Evolutionary conservation across 1,284 basidiomycete species (phyloP).

Genomic region (Tilletia setariae): DNA sequence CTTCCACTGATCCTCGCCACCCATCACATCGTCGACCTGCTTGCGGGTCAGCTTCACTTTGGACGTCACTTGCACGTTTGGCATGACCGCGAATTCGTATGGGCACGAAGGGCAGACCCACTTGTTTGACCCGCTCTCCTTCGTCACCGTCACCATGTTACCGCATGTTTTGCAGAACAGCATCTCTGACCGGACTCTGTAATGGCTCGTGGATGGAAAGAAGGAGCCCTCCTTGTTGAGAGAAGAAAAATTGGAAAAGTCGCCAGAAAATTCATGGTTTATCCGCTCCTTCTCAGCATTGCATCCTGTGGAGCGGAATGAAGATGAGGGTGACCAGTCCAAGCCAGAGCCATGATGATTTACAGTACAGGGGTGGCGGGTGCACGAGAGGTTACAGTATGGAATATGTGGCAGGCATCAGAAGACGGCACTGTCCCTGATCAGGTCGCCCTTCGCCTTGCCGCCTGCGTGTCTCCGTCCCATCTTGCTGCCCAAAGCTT

Average conservation of each 20-base stretch:
- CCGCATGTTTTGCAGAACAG: constrained; percentile 93
- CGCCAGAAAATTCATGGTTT: no score
- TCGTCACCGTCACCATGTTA: constrained; percentile 75
- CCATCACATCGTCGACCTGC: constrained; percentile 86
- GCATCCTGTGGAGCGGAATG: no score
- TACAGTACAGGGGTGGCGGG: neutral
- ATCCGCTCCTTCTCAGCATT: no score
- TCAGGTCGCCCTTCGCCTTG: constrained; percentile 70
- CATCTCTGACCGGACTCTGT: constrained; percentile 58
- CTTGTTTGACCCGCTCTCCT: constrained; percentile 67
- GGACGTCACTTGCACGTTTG: constrained; percentile 63
- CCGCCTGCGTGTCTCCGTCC: constrained; percentile 66
- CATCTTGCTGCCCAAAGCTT: constrained; percentile 33
- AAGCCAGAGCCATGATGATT: no score
- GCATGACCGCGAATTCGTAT: constrained; percentile 82
- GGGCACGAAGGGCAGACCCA: constrained; percentile 93
- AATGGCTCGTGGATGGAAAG: no score
- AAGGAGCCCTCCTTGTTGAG: no score
- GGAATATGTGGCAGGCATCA: neutral
- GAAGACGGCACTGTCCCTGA: constrained; percentile 65
- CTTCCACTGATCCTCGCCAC: constrained; percentile 89
- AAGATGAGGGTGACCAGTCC: no score
- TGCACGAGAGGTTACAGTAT: neutral
- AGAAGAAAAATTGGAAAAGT: no score
- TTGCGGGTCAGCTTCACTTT: constrained; percentile 64